These are phyloP conservation scores for Rubia balearica DNA, from an alignment of 305 asterid genomes.

Conservation along the genomic window DNA sequence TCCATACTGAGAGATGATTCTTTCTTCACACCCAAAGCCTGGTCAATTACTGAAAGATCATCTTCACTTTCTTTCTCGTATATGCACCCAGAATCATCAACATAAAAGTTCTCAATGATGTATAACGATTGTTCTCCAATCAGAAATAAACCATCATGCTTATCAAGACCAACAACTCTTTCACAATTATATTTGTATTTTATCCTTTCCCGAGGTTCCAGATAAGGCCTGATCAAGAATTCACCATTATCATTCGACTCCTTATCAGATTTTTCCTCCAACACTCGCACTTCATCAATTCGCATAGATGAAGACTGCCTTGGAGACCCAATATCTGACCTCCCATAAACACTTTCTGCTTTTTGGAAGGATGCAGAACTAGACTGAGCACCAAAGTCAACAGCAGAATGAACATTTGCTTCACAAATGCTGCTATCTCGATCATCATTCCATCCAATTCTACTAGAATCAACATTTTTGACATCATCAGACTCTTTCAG, in stretches of 20 bases:
- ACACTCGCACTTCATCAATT: constrained; percentile 55
- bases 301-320: constrained; percentile 56
- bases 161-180: constrained; percentile 98
- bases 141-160: constrained; percentile 93
- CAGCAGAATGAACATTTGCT: constrained; percentile 86
- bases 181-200: constrained; percentile 92
- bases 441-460: constrained; percentile 88
- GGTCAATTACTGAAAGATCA: constrained; percentile 92
- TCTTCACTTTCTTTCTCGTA: constrained; percentile 93
- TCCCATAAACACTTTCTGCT: constrained; percentile 67
- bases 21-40: constrained; percentile 95
- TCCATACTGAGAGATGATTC: constrained; percentile 77
- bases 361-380: constrained; percentile 62
- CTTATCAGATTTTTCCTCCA: constrained; percentile 80
- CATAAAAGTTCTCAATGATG: constrained; percentile 89
- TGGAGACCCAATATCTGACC: constrained; percentile 77
- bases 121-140: constrained; percentile 87
- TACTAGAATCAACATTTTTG: constrained; percentile 63
- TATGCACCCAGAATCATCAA: constrained; percentile 93
- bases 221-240: constrained; percentile 90
- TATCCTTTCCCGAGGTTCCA: constrained; percentile 81
- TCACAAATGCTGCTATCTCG: constrained; percentile 83
- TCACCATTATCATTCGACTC: constrained; percentile 92
- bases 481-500: constrained; percentile 70
- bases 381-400: constrained; percentile 75